Evolutionary conservation across 2,329 filamentous ascomycete genomes (phyloP), one percentile per base, ranked within the genome.

Genomic region (Fusarium euwallaceae): DNA sequence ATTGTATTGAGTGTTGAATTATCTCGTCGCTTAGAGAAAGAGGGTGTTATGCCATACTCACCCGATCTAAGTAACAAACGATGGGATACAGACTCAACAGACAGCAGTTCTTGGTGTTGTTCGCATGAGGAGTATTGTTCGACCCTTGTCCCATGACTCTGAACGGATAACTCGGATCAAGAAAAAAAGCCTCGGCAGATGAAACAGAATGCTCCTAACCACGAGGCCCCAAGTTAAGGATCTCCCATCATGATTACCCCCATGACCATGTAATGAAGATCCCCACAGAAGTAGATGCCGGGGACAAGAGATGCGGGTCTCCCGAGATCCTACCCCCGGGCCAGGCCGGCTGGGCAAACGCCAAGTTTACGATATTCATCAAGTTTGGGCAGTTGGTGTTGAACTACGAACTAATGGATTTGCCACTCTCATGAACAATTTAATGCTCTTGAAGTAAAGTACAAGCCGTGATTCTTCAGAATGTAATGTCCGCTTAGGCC

Each of bases 291-390:
- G 6, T 11, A 24, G 20, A 22, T 67, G 60, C 55, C 45, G 64
- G 72, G 67, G 51, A 48, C 11, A 34, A 32, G 24, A 43, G 29
- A 63, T 22, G 72, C 74, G 72, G 71, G 61, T 59, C 45, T 22
- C 29, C 39, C 60, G 55, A 36, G 53, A 71, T 48, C 37, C 27
- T 34, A 17, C 24, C 32, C 43, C 72, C 72, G 72, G 72, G 69
- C 61, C 62, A 74, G 65, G 70, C 73, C 73, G 73, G 53, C 71
- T 74, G 64, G 72, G 71, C 72, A 64, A 56, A 32, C 56, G 64
- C 67, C n/a, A 37, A 34, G 41, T 64, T 22, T n/a, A 12, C n/a
- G 3, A 17, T 55, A 12, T 53, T 53, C 4, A 10, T 53, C 27
- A 51, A 17, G 45, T 16, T 2, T 53, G 24, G 41, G 20, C 3